These are phyloP conservation scores for Globisporangium yorkense DNA, from an alignment of 352 stramenopile species.

Conservation along the genomic window DNA sequence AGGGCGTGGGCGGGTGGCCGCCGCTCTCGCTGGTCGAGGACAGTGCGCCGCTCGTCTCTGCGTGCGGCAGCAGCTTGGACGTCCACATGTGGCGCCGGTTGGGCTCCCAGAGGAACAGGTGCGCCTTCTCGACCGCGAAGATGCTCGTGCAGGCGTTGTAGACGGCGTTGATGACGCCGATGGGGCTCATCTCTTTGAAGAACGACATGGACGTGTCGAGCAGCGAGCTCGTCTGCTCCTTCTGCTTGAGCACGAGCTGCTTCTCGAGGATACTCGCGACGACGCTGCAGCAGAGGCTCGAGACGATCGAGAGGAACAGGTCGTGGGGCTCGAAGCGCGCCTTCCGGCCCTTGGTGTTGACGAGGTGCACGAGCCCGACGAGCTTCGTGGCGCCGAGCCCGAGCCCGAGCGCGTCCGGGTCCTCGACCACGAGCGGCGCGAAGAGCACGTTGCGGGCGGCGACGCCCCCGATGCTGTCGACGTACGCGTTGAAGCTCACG, in stretches of 20 bases:
- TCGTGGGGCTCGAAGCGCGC: constrained; percentile 58
- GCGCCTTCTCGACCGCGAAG: constrained; percentile 54
- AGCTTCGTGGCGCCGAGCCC: constrained; percentile 27
- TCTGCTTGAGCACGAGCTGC: constrained; percentile 49
- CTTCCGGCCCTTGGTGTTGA: constrained; percentile 66
- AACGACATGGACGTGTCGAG: constrained; percentile 73
- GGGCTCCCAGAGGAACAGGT: constrained; percentile 61
- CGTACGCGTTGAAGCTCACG: constrained; percentile 50
- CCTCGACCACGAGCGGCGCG: constrained; percentile 51
- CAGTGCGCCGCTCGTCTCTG: constrained; percentile 11
- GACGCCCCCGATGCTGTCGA: constrained; percentile 58
- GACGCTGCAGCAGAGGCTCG: constrained; percentile 57
- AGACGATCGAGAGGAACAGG: constrained; percentile 72
- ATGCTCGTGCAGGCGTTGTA: constrained; percentile 70
- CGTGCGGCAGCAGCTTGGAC: constrained; percentile 46
- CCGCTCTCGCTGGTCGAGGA: constrained; percentile 4
- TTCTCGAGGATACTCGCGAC: constrained; percentile 69
- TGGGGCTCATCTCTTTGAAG: constrained; percentile 76
- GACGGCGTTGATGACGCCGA: constrained; percentile 75
- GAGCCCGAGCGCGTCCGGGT: constrained; percentile 20
- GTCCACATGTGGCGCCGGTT: constrained; percentile 58
- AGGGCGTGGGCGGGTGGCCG: constrained; percentile 20
- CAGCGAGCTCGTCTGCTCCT: constrained; percentile 55
- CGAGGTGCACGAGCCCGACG: constrained; percentile 62
- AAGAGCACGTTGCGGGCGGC: constrained; percentile 53